Evolutionary conservation across 805 yeast species (phyloP).

Genomic region (Saturnispora silvae): DNA sequence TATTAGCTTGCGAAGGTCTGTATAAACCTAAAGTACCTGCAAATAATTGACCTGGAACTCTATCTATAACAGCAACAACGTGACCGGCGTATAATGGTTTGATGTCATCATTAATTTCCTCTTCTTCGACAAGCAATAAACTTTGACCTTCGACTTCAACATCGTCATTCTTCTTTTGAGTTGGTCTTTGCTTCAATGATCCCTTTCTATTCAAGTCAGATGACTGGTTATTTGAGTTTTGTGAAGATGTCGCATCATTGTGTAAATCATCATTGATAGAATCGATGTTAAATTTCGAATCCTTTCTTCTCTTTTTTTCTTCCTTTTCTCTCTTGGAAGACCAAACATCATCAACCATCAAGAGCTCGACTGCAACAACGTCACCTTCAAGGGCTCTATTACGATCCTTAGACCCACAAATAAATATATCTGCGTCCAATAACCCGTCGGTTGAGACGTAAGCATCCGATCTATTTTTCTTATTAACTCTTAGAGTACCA

Average conservation of each 20-base stretch:
- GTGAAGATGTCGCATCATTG: slow-evolving; percentile 53
- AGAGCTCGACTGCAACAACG: slow-evolving; percentile 86
- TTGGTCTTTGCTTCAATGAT: slow-evolving; percentile 87
- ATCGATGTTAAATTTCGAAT: slow-evolving; percentile 25
- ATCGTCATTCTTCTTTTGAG: slow-evolving; percentile 95
- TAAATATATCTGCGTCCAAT: slow-evolving; percentile 91
- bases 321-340: slow-evolving; percentile 92
- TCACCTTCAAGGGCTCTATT: slow-evolving; percentile 97
- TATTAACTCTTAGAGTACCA: slow-evolving; percentile 88
- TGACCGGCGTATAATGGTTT: slow-evolving; percentile 97
- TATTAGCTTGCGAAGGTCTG: slow-evolving; percentile 90
- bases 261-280: slow-evolving; percentile 63
- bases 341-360: slow-evolving; percentile 97
- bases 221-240: slow-evolving; percentile 6
- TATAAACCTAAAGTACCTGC: slow-evolving; percentile 89
- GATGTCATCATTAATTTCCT: slow-evolving; percentile 83
- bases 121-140: slow-evolving; percentile 82
- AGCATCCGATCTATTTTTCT: slow-evolving; percentile 94
- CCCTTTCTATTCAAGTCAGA: slow-evolving; percentile 59
- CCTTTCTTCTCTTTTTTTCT: slow-evolving; percentile 79
- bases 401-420: slow-evolving; percentile 97
- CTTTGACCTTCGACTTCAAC: slow-evolving; percentile 98
- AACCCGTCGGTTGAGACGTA: slow-evolving; percentile 96
- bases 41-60: slow-evolving; percentile 93
- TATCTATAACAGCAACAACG: slow-evolving; percentile 94